Evolutionary conservation across 2,329 filamentous ascomycete species (phyloP).

Genomic region (Ilyonectria robusta): DNA sequence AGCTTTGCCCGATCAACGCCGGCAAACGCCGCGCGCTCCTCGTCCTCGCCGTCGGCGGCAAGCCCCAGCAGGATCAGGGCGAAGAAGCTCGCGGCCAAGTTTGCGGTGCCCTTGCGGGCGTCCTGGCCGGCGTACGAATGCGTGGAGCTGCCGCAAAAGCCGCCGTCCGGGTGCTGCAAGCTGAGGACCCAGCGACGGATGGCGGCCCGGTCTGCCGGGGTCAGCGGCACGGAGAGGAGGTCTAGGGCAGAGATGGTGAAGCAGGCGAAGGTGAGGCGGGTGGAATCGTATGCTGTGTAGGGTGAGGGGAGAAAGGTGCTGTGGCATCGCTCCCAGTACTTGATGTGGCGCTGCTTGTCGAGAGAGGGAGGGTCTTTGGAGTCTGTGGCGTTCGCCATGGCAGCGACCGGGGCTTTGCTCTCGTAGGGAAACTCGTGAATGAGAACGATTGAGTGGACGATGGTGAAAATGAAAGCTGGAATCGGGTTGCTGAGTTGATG

Average conservation of each 20-base stretch:
- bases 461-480: too few relatives aligned
- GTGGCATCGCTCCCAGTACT: constrained; percentile 93
- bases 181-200: constrained; percentile 85
- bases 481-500: background rate
- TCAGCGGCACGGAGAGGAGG: constrained; percentile 77
- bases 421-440: background rate
- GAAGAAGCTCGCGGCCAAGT: constrained; percentile 91
- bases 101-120: constrained; percentile 69
- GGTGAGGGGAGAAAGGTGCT: constrained; percentile 83
- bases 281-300: constrained; percentile 92
- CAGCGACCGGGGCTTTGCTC: background rate
- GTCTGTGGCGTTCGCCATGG: constrained; percentile 37
- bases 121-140: constrained; percentile 61
- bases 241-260: constrained; percentile 91
- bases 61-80: constrained; percentile 81
- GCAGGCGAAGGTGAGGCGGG: constrained; percentile 89
- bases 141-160: constrained; percentile 89
- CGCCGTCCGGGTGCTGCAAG: constrained; percentile 88
- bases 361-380: constrained; percentile 53
- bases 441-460: background rate
- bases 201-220: constrained; percentile 58
- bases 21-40: constrained; percentile 63
- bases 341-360: constrained; percentile 79
- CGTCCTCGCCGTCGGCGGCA: constrained; percentile 57
- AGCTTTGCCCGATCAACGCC: constrained; percentile 78